Percentiles rank a stretch among this genome's conserved stretches.
Conservation (phyloP, 257 asterid genomes). For the Nicotiana tomentosiformis region DNA sequence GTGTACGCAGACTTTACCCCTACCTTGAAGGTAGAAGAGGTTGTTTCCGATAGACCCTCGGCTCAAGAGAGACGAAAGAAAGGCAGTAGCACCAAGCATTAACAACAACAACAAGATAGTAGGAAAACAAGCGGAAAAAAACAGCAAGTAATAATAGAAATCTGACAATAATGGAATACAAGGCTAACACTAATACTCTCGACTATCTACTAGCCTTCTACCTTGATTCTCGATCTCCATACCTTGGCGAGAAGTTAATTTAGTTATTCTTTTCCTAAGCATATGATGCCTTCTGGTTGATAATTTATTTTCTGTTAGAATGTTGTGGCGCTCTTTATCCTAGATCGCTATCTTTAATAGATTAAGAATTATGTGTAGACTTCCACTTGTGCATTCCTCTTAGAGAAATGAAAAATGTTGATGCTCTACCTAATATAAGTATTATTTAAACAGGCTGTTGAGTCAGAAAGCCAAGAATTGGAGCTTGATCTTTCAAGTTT, state of each 20-base stretch:
- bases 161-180: too few relatives aligned
- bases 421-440: neutral
- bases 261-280: neutral
- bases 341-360: neutral
- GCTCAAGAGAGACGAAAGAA: too few relatives aligned
- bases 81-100: too few relatives aligned
- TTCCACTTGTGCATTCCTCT: neutral
- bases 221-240: too few relatives aligned
- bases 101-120: too few relatives aligned
- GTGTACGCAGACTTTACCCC: too few relatives aligned
- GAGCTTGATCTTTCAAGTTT: slow-evolving; percentile 96
- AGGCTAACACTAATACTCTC: too few relatives aligned
- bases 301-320: neutral
- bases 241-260: neutral
- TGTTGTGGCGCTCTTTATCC: neutral
- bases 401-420: neutral
- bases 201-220: too few relatives aligned
- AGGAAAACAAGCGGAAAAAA: too few relatives aligned
- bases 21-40: too few relatives aligned
- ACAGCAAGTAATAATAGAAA: too few relatives aligned
- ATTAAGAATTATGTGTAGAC: neutral
- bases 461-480: slow-evolving; percentile 85
- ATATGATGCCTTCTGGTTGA: neutral
- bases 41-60: too few relatives aligned
- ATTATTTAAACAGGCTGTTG: slow-evolving; percentile 63